A percentile compares a stretch with the other conserved stretches of the same genome.
phyloP scores from a whole-genome alignment of 768 basidiomycete genomes.

The Punctularia strigosozonata region DNA sequence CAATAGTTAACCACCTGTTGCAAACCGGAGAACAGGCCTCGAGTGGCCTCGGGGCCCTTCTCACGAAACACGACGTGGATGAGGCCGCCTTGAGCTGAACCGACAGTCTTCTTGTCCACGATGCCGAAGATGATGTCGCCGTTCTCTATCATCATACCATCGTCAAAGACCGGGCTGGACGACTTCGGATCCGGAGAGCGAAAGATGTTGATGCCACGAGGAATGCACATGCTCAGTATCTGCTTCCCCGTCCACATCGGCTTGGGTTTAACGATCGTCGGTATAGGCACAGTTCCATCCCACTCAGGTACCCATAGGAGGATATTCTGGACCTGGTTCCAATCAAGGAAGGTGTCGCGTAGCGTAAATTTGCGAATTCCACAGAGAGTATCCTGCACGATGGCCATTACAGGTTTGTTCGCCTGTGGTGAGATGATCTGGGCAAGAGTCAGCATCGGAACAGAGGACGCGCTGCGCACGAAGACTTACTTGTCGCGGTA shows the following conservation, averaged over 20 bases:
- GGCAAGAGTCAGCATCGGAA: too few species aligned
- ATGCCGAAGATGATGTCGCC: constrained; percentile 93
- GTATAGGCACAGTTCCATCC: constrained; percentile 88
- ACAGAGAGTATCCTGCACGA: constrained; percentile 97
- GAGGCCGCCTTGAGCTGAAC: constrained; percentile 87
- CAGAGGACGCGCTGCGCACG: too few species aligned
- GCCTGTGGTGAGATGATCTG: constrained; percentile 99
- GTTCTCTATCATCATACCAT: constrained; percentile 93
- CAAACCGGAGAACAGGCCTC: constrained; percentile 83
- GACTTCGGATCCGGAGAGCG: constrained; percentile 73
- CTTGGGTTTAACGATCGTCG: constrained; percentile 92
- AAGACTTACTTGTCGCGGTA: constrained; percentile 73
- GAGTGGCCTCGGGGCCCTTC: constrained; percentile 87
- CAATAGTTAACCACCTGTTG: constrained; percentile 97
- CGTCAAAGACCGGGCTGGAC: constrained; percentile 76
- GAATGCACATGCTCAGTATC: constrained; percentile 83
- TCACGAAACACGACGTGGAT: constrained; percentile 97
- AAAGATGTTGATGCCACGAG: constrained; percentile 88
- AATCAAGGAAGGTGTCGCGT: constrained; percentile 91
- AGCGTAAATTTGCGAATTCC: constrained; percentile 96
- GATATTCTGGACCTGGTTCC: constrained; percentile 94
- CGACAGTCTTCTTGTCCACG: constrained; percentile 98
- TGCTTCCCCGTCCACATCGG: constrained; percentile 98
- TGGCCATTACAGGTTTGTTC: constrained; percentile 99
- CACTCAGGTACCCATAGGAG: constrained; percentile 96